These are phyloP conservation scores for Clonostachys solani DNA, from an alignment of 2,329 filamentous ascomycete species.

Conservation along the genomic window DNA sequence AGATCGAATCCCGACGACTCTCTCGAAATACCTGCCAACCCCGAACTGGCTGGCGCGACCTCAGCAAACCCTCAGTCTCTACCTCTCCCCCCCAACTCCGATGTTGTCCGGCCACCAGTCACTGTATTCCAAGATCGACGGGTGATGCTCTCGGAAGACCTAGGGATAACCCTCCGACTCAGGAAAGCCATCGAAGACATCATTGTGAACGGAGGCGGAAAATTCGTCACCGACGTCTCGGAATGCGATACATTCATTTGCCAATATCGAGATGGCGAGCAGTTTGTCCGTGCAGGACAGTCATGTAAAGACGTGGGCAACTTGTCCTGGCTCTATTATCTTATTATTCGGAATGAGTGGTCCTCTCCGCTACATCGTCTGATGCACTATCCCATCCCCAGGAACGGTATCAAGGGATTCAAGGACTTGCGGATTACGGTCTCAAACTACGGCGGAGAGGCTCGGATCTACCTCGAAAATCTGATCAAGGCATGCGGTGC, in stretches of 20 bases:
- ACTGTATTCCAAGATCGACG: constrained; percentile 73
- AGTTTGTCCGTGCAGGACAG: constrained; percentile 75
- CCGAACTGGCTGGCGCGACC: constrained; percentile 64
- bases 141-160: constrained; percentile 73
- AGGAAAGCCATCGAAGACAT: constrained; percentile 62
- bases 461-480: constrained; percentile 89
- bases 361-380: constrained; percentile 78
- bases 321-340: constrained; percentile 86
- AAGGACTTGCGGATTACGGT: constrained; percentile 74
- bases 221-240: constrained; percentile 59
- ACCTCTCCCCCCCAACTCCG: constrained; percentile 33
- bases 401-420: constrained; percentile 75
- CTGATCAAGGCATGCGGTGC: constrained; percentile 80
- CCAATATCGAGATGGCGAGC: constrained; percentile 75
- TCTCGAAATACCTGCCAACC: constrained; percentile 51
- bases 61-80: constrained; percentile 40
- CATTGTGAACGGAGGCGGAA: constrained; percentile 67
- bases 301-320: constrained; percentile 83
- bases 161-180: constrained; percentile 57
- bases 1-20: constrained; percentile 49
- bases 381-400: constrained; percentile 84
- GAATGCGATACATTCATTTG: constrained; percentile 82
- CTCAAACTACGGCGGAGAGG: constrained; percentile 95
- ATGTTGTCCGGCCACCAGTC: constrained; percentile 43
- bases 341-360: constrained; percentile 87